Base-by-base conservation (phyloP, 2,329 filamentous ascomycete species). In the Fusarium caatingaense region DNA sequence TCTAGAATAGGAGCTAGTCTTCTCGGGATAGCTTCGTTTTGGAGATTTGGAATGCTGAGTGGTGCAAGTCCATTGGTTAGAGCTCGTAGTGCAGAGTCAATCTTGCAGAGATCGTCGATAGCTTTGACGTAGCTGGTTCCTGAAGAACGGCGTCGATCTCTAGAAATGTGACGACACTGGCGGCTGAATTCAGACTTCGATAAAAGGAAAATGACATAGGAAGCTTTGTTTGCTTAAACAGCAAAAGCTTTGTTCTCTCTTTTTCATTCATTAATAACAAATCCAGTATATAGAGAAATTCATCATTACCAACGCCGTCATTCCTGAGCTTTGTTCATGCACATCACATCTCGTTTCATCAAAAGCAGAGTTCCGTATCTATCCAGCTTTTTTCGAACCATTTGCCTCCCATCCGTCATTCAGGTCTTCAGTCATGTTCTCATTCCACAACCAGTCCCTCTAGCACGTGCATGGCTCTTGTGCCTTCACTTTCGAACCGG, bases 401-500 rank as follows among this genome's bases (percentile, higher is more conserved):
- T 44, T 66, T 66, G 37, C 34, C 50, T 50, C 28, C 50, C 46
- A 54, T 42, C 54, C 55, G 21, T 68, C 54, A 65, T 68, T 55
- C 55, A 65, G 55, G 54, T 55, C 41, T 60, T 28, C 25, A 68
- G 62, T 60, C 66, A 61, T 62, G 46, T 61, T 61, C 54, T 77
- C 67, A 84, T 51, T 87, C 86, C 3, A 84, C 83, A 54, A 91
- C 84, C 63, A 97, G 83, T 3, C 91, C 91, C 79, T 96, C 93
- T 56, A 99, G 81, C 8, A 88, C 87, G 50, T 85, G 86, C 87
- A 98, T 90, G 1, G 94, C 96, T 75, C 89, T 88, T 20, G 86
- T 87, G 0, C 94, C 95, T 80, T 98, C 91, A 63, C 84, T 89
- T 81, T 98, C 95, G 78, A 98, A 98, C 11, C 88, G 84, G 63